phyloP scores from a whole-genome alignment of 805 yeast genomes.

The Metschnikowia santaceciliae region DNA sequence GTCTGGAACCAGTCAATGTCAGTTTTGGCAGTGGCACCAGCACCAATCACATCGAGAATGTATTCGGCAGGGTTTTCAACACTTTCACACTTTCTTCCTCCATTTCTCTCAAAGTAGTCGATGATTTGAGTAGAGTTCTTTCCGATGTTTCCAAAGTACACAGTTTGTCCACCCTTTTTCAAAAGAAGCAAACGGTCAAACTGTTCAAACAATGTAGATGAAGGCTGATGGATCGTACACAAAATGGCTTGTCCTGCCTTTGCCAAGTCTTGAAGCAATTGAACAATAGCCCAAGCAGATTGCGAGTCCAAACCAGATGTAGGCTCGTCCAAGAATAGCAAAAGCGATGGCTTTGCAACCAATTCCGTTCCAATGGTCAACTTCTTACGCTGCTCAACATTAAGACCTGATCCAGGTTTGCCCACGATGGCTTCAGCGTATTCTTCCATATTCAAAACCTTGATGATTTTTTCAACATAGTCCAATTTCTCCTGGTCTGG shows the following conservation, averaged over 20 bases:
- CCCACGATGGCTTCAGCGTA: conserved; percentile 55
- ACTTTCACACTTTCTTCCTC: conserved; percentile 12
- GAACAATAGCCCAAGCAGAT: conserved; percentile 56
- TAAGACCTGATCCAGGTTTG: conserved; percentile 44
- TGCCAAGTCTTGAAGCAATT: conserved; percentile 47
- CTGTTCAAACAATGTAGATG: conserved; percentile 39
- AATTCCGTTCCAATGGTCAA: conserved; percentile 54
- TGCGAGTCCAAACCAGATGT: conserved; percentile 38
- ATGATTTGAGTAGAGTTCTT: conserved; percentile 10
- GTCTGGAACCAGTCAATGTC: conserved; percentile 14
- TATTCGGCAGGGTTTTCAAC: conserved; percentile 18
- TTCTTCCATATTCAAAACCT: conserved; percentile 46
- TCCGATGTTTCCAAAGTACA: conserved; percentile 18
- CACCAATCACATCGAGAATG: conserved; percentile 18
- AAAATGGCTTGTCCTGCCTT: conserved; percentile 54
- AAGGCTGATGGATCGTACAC: conserved; percentile 55
- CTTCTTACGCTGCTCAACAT: conserved; percentile 53
- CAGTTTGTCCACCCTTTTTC: conserved; percentile 18
- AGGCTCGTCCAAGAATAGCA: conserved; percentile 46
- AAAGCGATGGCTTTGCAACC: conserved; percentile 51
- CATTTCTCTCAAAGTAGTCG: conserved; percentile 13
- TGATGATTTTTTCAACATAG: conserved; percentile 50
- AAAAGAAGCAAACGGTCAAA: conserved; percentile 65
- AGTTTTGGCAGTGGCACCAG: conserved; percentile 16
- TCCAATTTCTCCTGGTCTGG: conserved; percentile 43